Evolutionary conservation across 2,329 filamentous ascomycete species (phyloP), one percentile per base, ranked within the genome.

Genomic region (Botrytis medusae): DNA sequence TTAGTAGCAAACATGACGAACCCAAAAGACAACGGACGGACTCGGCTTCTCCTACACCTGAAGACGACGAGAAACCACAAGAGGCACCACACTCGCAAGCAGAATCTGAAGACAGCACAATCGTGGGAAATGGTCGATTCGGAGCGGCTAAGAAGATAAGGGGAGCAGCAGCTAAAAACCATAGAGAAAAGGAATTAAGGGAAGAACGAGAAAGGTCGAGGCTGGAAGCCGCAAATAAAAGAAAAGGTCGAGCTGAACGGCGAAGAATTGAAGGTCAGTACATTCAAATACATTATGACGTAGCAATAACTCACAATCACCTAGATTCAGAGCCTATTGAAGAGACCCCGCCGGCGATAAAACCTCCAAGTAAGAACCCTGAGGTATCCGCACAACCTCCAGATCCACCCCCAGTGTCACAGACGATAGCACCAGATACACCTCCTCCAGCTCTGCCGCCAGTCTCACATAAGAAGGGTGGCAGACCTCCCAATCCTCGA

Each of bases 11-110:
- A 80, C 90, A 88, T 74, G 88, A 91, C 76, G 89, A 86, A 74
- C 83, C 89, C 67, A 98, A 98, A 84, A 89, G 95, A 77, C 94
- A 94, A 81, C 90, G 95, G 71, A 98, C 95, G 40, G 88, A 87
- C 74, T 97, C 94, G 3, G 90, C 90, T 64, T 94, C 93, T 5
- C 87, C 88, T 42, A 90, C 91, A 1, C 89, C 90, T 74, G 78
- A 85, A 75, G 80, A 85, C 72, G 85, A 90, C 79, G 81, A 85
- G 81, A 72, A 72, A 32, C 51, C 62, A 60, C 62, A 60, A 44
- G 59, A 72, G 37, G 46, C 62, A 29, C 51, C 62, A 32, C 80
- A 83, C 65, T 84, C 83, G 8, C 85, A 86, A 25, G 87, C 91
- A 72, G 91, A 93, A 60, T 94, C 93, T 0, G 93, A 94, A 73